Evolutionary conservation across 768 basidiomycete genomes (phyloP).

Genomic region (Amanita molliuscula): DNA sequence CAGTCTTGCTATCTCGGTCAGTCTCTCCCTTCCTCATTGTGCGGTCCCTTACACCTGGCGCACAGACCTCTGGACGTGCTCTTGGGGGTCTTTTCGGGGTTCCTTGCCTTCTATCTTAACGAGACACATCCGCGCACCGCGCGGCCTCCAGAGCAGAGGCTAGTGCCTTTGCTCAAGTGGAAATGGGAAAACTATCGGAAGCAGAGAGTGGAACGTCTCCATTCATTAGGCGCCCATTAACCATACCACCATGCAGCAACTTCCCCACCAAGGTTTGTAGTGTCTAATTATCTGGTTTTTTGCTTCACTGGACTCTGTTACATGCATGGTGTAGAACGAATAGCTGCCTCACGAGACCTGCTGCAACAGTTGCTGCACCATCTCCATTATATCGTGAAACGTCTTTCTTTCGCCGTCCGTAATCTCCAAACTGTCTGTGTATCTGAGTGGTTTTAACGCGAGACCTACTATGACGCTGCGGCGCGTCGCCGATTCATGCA

Average conservation of each 20-base stretch:
- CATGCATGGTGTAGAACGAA: neutral
- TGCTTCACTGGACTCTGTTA: neutral
- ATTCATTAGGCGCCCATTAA: conserved; percentile 34
- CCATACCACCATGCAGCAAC: neutral
- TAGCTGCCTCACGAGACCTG: neutral
- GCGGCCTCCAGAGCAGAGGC: conserved; percentile 41
- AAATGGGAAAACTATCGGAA: conserved; percentile 46
- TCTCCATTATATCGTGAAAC: conserved; percentile 42
- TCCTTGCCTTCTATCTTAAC: conserved; percentile 70
- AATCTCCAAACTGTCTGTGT: conserved; percentile 13
- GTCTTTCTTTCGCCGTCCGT: conserved; percentile 29
- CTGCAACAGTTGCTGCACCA: conserved; percentile 27
- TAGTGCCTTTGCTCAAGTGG: conserved; percentile 51
- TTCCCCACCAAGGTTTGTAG: no score
- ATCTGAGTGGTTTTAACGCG: conserved; percentile 33
- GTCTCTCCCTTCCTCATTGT: conserved; percentile 7
- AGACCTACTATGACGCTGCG: conserved; percentile 68
- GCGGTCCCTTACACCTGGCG: conserved; percentile 5
- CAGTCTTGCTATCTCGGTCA: conserved; percentile 45
- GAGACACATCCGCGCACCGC: conserved; percentile 73
- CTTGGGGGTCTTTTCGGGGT: conserved; percentile 69
- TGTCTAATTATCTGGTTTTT: no score
- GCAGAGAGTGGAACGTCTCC: conserved; percentile 19
- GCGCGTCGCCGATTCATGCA: conserved; percentile 34
- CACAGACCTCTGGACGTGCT: conserved; percentile 58